Base-by-base conservation (phyloP, 1,284 basidiomycete species). In the Porogramme epimiltina region DNA sequence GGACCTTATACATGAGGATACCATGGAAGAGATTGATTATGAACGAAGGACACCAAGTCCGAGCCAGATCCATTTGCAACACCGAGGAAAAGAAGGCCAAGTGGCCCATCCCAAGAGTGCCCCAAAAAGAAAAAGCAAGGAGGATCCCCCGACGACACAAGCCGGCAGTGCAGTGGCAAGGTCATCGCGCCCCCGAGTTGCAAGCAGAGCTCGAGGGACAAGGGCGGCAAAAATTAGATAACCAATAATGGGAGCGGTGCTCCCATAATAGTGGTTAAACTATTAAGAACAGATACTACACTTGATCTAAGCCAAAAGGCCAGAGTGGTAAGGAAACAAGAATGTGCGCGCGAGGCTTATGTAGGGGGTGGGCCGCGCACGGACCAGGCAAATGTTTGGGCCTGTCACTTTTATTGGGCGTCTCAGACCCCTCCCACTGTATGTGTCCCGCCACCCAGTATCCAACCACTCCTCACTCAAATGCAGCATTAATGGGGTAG, bases 291-390 rank as follows among this genome's bases (percentile, higher is more conserved):
- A 89, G 85, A 89, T 91, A 91, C 90, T 91, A 92, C 89, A 92
- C 89, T 91, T 92, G 89, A 90, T 91, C 89, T 89, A 93, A 91
- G 87, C 89, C 89, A 89, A 90, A 89, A 87, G 90, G 89, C 85
- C 90, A 91, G 85, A 92, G 87, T 87, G 86, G 85, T 87, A 75
- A 62, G 59, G 63, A 63, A 47, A 54, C 49, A 6, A 0, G 2
- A 0, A 44, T 42, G 47, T 42, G n/a, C 11, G 45, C 16, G 15
- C 15, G 19, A 3, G 33, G 18, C 8, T 39, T 58, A 42, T 58
- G 52, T 55, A 54, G 25, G 9, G 4, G 4, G 20, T 13, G 19
- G 2, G 6, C 16, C 5, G 51, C 51, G 57, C 57, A 56, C 57
- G 57, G 57, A 56, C 57, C 57, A 56, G 23, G 38, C 25, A 3